Evolutionary conservation across 176 grass and related monocot genomes (phyloP).

Genomic region (Zea luxurians): DNA sequence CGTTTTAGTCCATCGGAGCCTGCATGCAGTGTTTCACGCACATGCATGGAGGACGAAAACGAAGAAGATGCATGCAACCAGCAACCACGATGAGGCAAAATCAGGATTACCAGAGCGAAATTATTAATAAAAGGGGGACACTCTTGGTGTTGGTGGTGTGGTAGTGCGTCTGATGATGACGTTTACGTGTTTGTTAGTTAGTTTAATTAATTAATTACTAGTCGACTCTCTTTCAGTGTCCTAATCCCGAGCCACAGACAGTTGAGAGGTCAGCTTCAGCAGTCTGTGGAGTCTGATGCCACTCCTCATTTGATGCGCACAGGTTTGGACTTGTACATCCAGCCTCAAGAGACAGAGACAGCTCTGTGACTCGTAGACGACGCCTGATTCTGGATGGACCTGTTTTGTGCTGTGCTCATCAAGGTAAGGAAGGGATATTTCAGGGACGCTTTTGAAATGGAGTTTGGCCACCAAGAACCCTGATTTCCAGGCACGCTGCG

Average conservation of each 20-base stretch:
- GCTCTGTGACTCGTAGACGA: neutral
- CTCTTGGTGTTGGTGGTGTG: neutral
- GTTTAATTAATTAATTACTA: too few relatives aligned
- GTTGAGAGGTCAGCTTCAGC: conserved; percentile 4
- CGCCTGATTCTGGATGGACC: neutral
- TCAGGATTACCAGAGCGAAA: neutral
- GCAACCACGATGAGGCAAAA: neutral
- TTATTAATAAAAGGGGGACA: neutral
- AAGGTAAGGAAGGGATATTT: neutral
- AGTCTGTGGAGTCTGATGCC: neutral
- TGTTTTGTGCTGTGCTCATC: neutral
- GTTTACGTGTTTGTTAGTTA: neutral
- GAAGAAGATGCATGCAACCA: neutral
- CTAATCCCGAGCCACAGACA: neutral
- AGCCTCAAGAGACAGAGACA: neutral
- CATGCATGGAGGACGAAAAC: too few relatives aligned
- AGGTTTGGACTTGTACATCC: neutral
- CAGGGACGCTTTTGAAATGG: too few relatives aligned
- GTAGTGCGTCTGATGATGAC: neutral
- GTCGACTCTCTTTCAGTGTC: neutral
- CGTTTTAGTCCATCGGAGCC: too few relatives aligned
- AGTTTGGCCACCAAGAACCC: neutral
- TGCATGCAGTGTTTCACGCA: too few relatives aligned
- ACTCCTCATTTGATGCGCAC: neutral
- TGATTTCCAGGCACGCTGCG: neutral